Conservation (phyloP, 192 early-diverging fungal genomes). For the Coemansia sp. region DNA sequence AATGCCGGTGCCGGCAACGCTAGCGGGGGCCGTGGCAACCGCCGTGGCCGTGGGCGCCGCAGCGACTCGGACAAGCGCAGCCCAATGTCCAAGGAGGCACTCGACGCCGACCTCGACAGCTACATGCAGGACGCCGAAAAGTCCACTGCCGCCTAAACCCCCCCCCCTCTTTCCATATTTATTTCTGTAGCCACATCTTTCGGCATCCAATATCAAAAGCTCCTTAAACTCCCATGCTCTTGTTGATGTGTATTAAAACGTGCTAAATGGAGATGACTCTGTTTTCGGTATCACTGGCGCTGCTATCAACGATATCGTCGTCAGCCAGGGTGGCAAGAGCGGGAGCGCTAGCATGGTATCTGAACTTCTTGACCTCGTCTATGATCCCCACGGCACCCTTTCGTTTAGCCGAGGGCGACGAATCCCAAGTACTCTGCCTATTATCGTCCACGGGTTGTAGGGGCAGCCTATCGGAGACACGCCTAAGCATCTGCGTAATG, state of each 20-base stretch:
- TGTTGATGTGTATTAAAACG: too few relatives aligned
- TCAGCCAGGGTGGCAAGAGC: background rate
- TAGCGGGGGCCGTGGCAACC: slow-evolving; percentile 6
- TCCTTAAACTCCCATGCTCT: too few relatives aligned
- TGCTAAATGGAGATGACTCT: background rate
- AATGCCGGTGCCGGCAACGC: background rate
- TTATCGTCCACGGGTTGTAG: background rate
- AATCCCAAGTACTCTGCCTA: background rate
- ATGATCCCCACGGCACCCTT: background rate
- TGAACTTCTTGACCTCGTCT: background rate
- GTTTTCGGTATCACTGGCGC: slow-evolving; percentile 44
- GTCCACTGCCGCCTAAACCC: slow-evolving; percentile 9
- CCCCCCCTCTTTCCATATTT: background rate
- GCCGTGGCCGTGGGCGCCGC: slow-evolving; percentile 8
- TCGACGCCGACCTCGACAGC: slow-evolving; percentile 48
- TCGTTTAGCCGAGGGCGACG: slow-evolving; percentile 5
- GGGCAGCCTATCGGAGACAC: background rate
- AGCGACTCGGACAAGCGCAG: slow-evolving; percentile 9
- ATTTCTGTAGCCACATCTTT: background rate
- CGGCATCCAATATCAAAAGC: background rate
- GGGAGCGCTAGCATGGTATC: background rate
- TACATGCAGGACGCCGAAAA: slow-evolving; percentile 49
- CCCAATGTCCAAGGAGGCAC: slow-evolving; percentile 27
- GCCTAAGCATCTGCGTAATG: background rate
- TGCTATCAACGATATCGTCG: slow-evolving; percentile 47